Evolutionary conservation across 2,329 filamentous ascomycete genomes (phyloP).

Genomic region (Proliferodiscus dingleyae): DNA sequence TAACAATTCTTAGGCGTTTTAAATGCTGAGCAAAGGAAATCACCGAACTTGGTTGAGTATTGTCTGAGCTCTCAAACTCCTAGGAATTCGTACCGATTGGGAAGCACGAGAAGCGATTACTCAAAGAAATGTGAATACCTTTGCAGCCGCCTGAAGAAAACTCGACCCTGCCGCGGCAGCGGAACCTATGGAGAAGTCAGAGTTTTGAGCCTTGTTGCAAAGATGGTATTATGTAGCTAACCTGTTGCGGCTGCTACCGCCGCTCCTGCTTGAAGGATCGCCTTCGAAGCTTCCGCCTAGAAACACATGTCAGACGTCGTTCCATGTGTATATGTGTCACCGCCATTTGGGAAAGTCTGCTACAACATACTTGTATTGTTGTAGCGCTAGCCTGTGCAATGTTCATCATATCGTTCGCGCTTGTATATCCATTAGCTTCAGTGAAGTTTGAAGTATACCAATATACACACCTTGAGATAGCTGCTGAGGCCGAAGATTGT

Average conservation of each 20-base stretch:
- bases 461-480: no score
- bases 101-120: no score
- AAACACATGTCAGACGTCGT: slow-evolving; percentile 3
- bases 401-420: slow-evolving; percentile 20
- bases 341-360: background rate
- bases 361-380: slow-evolving; percentile 19
- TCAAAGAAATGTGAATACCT: no score
- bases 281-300: slow-evolving; percentile 20
- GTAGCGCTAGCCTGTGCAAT: slow-evolving; percentile 19
- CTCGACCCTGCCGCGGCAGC: slow-evolving; percentile 27
- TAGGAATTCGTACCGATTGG: no score
- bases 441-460: no score
- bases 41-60: no score
- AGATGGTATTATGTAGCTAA: slow-evolving; percentile 5
- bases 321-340: background rate
- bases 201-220: background rate
- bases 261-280: slow-evolving; percentile 25
- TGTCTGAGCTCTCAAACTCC: no score
- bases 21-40: no score
- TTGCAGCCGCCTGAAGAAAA: slow-evolving; percentile 25
- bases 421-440: no score
- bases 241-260: slow-evolving; percentile 28
- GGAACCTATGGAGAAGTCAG: slow-evolving; percentile 19
- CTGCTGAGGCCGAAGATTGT: slow-evolving; percentile 20
- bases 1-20: no score